Evolutionary conservation across 2,329 filamentous ascomycete species (phyloP), one percentile per base, ranked within the genome.

Genomic region (Paecilomyces niveus): DNA sequence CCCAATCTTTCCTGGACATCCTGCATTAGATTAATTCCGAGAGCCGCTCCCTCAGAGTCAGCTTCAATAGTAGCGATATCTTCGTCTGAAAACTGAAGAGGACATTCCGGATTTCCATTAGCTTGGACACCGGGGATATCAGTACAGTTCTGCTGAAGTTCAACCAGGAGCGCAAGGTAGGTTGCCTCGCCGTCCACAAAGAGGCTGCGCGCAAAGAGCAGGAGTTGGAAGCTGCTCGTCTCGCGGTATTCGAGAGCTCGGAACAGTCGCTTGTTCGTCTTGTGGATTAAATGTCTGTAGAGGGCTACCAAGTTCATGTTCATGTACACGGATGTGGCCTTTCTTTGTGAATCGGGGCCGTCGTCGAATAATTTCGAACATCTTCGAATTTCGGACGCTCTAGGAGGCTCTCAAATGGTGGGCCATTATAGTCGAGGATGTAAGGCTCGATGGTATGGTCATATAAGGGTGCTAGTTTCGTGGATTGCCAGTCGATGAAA

Each of bases 171-270:
- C 4, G 33, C 11, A 3, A 39, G 33, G 39, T 62, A 75, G 8
- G 63, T 58, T 45, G 64, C 69, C 60, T 74, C 72, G 21, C 70
- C 71, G 56, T 74, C 69, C 15, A 73, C 62, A 53, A 74, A 65
- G 26, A 74, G 61, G 54, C 70, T 72, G 10, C 67, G 67, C 8
- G 67, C 68, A 53, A 73, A 56, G 6, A 71, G 61, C 26, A 74
- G 64, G 51, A 74, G 58, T 3, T 65, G 39, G 56, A 65, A 72
- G 50, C 56, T 63, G 18, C 56, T 55, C 18, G 67, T 70, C 18
- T 72, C 59, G 35, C 68, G 69, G 57, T 69, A 74, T 57, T 71
- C 61, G 21, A 74, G 60, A 10, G 66, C 67, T 56, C 63, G 62
- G 54, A 67, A 71, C 15, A 75, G 59, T 26, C 11, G 57, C 29